Conservation (phyloP, 202 grass and related monocot species). For the Alloteropsis angusta region DNA sequence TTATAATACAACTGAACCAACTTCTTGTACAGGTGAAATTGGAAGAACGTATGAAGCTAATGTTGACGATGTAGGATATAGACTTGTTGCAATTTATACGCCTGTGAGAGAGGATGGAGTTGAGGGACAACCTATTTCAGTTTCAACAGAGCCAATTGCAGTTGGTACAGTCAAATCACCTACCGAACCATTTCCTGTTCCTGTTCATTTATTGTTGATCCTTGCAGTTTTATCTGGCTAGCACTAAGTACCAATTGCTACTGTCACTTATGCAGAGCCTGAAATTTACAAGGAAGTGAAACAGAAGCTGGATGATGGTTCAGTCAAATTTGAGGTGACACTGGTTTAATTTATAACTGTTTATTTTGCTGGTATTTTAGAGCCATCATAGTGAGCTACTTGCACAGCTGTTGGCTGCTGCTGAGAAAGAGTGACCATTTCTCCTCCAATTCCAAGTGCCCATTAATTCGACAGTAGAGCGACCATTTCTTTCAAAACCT, state of each 20-base stretch:
- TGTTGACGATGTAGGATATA: constrained; percentile 93
- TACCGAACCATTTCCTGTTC: not conserved
- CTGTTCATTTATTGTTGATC: not conserved
- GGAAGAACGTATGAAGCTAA: constrained; percentile 94
- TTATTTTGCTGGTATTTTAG: not conserved
- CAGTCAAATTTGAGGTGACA: constrained; percentile 89
- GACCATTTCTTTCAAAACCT: constrained; percentile 3
- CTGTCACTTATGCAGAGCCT: constrained; percentile 57
- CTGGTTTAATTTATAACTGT: constrained; percentile 1
- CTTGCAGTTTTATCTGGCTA: not conserved
- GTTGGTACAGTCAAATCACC: constrained; percentile 58
- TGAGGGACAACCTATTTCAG: constrained; percentile 83
- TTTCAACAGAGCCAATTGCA: constrained; percentile 81
- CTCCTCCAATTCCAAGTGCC: constrained; percentile 4
- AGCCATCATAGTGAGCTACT: constrained; percentile 9
- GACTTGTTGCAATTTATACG: constrained; percentile 89
- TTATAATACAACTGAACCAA: constrained; percentile 9
- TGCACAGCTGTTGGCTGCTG: not conserved
- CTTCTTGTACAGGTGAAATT: constrained; percentile 56
- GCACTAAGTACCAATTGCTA: constrained; percentile 4
- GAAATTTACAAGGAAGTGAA: constrained; percentile 87
- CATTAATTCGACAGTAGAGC: constrained; percentile 1
- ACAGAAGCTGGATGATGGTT: constrained; percentile 77
- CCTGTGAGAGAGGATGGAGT: constrained; percentile 88
- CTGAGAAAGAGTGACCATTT: not conserved